Evolutionary conservation across 2,329 filamentous ascomycete species (phyloP).

Genomic region (Fusarium fracticaudum): DNA sequence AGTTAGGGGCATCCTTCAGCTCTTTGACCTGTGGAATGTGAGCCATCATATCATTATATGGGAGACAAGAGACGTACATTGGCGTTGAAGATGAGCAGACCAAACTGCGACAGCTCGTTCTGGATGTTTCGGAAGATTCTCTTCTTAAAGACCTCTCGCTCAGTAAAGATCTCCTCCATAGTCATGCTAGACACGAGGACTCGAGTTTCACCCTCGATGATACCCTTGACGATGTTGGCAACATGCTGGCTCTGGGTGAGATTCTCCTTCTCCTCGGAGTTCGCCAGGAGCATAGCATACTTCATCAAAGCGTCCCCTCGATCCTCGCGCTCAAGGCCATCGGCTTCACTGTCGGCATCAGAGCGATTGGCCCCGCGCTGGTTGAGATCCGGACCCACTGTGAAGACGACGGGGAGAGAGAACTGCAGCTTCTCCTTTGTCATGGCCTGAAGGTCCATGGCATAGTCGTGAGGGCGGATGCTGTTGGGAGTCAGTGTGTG

Average conservation of each 20-base stretch:
- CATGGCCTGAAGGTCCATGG: constrained; percentile 86
- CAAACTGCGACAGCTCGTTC: constrained; percentile 82
- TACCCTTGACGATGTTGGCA: constrained; percentile 86
- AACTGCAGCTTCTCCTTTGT: constrained; percentile 89
- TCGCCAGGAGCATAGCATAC: constrained; percentile 83
- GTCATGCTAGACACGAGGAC: constrained; percentile 87
- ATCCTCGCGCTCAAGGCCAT: constrained; percentile 55
- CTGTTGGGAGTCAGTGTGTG: constrained; percentile 43
- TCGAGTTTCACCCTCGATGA: constrained; percentile 88
- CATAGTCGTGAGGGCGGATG: constrained; percentile 82
- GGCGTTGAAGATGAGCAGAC: constrained; percentile 75
- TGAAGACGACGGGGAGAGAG: constrained; percentile 83
- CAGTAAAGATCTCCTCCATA: constrained; percentile 90
- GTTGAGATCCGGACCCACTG: constrained; percentile 82
- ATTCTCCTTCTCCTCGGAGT: constrained; percentile 59
- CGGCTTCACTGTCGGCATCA: constrained; percentile 7
- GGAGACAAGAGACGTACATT: constrained; percentile 56
- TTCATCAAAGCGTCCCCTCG: constrained; percentile 75
- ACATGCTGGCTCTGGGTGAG: constrained; percentile 66
- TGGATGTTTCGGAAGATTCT: constrained; percentile 81
- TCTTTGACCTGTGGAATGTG: constrained; percentile 68
- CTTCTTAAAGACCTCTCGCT: constrained; percentile 79
- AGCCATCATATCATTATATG: neutral
- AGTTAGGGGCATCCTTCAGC: constrained; percentile 81
- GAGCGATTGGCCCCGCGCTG: constrained; percentile 57